Percentiles rank a stretch among this genome's conserved stretches.
phyloP scores from a whole-genome alignment of 495 filamentous ascomycete species.

The Pyrenula massariospora region DNA sequence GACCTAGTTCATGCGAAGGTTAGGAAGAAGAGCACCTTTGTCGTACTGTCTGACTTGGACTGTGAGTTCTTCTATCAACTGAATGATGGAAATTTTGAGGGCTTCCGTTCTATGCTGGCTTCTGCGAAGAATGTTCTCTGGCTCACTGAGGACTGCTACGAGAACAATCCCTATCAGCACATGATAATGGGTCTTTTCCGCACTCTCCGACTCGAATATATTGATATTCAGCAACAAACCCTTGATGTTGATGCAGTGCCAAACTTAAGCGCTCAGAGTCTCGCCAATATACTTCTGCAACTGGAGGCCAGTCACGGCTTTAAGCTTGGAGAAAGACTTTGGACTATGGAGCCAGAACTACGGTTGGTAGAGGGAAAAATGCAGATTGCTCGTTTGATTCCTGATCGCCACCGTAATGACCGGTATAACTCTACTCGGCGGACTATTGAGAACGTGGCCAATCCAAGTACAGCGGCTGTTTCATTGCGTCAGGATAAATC shows the following conservation, averaged over 20 bases:
- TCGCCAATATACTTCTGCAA: slow-evolving; percentile 7
- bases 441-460: slow-evolving; percentile 3
- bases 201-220: slow-evolving; percentile 15
- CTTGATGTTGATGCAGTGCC: slow-evolving; percentile 14
- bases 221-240: slow-evolving; percentile 9
- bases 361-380: slow-evolving; percentile 8
- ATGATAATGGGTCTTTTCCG: slow-evolving; percentile 18
- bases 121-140: background rate
- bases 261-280: background rate
- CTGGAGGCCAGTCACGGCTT: slow-evolving; percentile 1
- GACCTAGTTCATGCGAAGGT: background rate
- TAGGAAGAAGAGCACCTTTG: background rate
- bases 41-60: background rate
- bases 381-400: slow-evolving; percentile 13
- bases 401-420: slow-evolving; percentile 9
- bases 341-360: slow-evolving; percentile 19
- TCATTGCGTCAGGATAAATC: background rate
- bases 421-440: slow-evolving; percentile 17
- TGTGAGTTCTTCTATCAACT: background rate
- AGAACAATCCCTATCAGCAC: slow-evolving; percentile 5
- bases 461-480: background rate
- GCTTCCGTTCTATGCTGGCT: background rate
- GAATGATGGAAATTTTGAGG: background rate
- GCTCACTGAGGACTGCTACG: background rate
- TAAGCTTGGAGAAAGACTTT: slow-evolving; percentile 7